A percentile compares a stretch with the other conserved stretches of the same genome.
Conservation (phyloP, 768 basidiomycete genomes). For the Kwoniella pini region DNA sequence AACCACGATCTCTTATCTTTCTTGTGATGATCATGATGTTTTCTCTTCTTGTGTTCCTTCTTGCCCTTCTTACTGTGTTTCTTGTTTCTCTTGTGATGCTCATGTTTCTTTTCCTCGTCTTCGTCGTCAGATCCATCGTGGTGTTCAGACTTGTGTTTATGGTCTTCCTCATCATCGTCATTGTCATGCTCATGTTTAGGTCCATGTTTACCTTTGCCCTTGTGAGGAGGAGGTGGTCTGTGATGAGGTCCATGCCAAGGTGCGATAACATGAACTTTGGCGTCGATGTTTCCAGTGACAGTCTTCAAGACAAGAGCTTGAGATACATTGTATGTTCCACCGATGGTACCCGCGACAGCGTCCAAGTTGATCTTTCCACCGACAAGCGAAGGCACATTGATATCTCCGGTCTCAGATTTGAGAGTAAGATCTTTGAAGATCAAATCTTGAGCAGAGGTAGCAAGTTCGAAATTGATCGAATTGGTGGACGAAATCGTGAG, state of each 20-base stretch:
- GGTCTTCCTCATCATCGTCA: not conserved
- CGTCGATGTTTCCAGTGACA: slow-evolving; percentile 41
- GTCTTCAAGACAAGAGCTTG: slow-evolving; percentile 27
- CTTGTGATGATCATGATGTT: slow-evolving; percentile 13
- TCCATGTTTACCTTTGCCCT: not conserved
- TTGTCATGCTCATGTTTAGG: slow-evolving; percentile 6
- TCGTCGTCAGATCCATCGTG: slow-evolving; percentile 8
- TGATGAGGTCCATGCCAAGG: slow-evolving; percentile 17
- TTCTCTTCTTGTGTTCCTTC: slow-evolving; percentile 17
- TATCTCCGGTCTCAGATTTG: slow-evolving; percentile 23
- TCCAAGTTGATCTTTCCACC: slow-evolving; percentile 21
- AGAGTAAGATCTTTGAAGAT: slow-evolving; percentile 19
- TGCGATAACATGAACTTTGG: slow-evolving; percentile 29
- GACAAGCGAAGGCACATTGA: slow-evolving; percentile 16
- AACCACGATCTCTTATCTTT: slow-evolving; percentile 2
- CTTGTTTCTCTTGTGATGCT: slow-evolving; percentile 15
- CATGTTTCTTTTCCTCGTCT: slow-evolving; percentile 1
- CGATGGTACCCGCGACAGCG: slow-evolving; percentile 21
- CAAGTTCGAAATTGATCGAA: slow-evolving; percentile 16
- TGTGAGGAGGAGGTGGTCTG: slow-evolving; percentile 15
- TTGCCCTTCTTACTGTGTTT: slow-evolving; percentile 19
- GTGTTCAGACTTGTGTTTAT: slow-evolving; percentile 1
- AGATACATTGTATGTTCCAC: slow-evolving; percentile 39
- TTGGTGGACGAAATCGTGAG: slow-evolving; percentile 18
- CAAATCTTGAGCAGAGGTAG: slow-evolving; percentile 21